Evolutionary conservation across 805 yeast genomes (phyloP).

Genomic region (Middelhovenomyces tepae): DNA sequence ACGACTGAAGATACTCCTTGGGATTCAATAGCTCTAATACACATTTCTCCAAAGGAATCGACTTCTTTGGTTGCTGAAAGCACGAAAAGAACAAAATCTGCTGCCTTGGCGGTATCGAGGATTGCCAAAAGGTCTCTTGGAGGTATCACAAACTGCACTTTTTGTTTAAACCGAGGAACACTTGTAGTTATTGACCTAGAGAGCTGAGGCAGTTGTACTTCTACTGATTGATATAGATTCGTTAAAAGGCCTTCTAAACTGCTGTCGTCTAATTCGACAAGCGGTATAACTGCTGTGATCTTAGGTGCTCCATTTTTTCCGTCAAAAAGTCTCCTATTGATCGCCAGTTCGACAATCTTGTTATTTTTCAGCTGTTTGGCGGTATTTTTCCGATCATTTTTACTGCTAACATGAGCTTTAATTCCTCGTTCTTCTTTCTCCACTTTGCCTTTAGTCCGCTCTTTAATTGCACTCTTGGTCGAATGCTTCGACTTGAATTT

Average conservation of each 20-base stretch:
- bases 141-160: conserved; percentile 57
- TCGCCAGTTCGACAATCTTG: conserved; percentile 54
- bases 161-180: conserved; percentile 66
- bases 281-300: conserved; percentile 69
- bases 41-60: conserved; percentile 78
- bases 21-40: conserved; percentile 75
- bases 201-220: conserved; percentile 25
- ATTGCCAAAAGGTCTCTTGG: conserved; percentile 62
- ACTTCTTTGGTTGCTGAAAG: conserved; percentile 82
- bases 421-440: conserved; percentile 47
- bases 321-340: conserved; percentile 63
- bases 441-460: conserved; percentile 72
- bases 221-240: too few species aligned
- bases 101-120: conserved; percentile 77
- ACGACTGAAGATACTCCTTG: conserved; percentile 85
- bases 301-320: conserved; percentile 76
- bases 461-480: conserved; percentile 78
- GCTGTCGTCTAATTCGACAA: too few species aligned
- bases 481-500: conserved; percentile 88
- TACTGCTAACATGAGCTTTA: conserved; percentile 27
- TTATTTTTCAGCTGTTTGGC: conserved; percentile 68
- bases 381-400: conserved; percentile 64
- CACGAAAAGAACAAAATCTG: conserved; percentile 88
- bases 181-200: too few species aligned
- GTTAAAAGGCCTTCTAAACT: too few species aligned